Evolutionary conservation across 2,329 filamentous ascomycete species (phyloP), one percentile per base, ranked within the genome.

Genomic region (Penicillium sp.): DNA sequence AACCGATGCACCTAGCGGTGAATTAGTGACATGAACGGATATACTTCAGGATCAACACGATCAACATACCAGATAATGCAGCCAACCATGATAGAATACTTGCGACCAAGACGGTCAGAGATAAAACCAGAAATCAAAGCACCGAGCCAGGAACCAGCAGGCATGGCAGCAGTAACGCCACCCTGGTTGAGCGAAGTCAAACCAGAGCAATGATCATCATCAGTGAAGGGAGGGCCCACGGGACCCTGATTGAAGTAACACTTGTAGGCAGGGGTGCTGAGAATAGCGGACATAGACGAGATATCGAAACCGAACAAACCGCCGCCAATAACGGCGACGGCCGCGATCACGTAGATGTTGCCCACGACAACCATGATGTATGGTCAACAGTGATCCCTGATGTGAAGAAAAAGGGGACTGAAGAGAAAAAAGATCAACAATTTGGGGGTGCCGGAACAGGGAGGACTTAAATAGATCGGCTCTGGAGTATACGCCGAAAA

Each of bases 111-210:
- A 30, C 68, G 73, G 62, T 86, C 83, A 2, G 81, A 79, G 35
- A 85, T 61, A 59, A 76, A 79, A 67, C 69, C 69, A n/a, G 81
- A 84, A 42, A 73, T 59, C 39, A 85, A 67, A 50, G 81, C 80
- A 50, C 81, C 87, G 28, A 86, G 69, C 53, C 87, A 82, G 1
- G 85, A 88, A n/a, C 87, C 87, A 39, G 82, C 86, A 6, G 86
- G 83, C 86, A 90, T 89, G 3, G 86, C 76, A 18, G 86, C 85
- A 1, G 85, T 87, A 63, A 90, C 89, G 28, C 79, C 85, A 33
- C 85, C 86, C 69, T 89, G 86, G 0, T 77, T 73, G 56, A 81
- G 61, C 2, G 75, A 62, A 4, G 50, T 66, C 2, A 78, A 76
- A 41, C 80, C 80, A 16, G 69, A 69, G 62, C 80, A 82, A 4